phyloP scores from a whole-genome alignment of 192 early-diverging fungal genomes.

The Coemansia sp. region DNA sequence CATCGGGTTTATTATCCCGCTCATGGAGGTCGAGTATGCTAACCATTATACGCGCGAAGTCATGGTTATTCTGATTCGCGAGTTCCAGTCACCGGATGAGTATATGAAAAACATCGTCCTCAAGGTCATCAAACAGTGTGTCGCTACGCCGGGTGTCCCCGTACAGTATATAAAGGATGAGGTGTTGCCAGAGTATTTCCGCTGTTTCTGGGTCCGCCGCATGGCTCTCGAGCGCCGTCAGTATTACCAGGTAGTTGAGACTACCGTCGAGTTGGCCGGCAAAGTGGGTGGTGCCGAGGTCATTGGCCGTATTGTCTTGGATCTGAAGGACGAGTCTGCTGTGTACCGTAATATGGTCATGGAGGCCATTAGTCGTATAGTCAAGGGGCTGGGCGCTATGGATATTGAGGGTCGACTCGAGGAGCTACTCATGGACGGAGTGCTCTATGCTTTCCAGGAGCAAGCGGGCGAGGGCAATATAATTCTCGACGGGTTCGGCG shows the following conservation, averaged over 20 bases:
- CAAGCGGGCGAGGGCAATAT: slow-evolving; percentile 92
- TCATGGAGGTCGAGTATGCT: slow-evolving; percentile 96
- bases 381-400: slow-evolving; percentile 76
- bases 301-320: slow-evolving; percentile 82
- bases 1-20: slow-evolving; percentile 97
- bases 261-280: slow-evolving; percentile 93
- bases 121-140: slow-evolving; percentile 97
- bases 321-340: slow-evolving; percentile 95
- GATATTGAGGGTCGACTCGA: slow-evolving; percentile 93
- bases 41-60: slow-evolving; percentile 94
- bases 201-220: slow-evolving; percentile 96
- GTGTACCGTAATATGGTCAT: slow-evolving; percentile 97
- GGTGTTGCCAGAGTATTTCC: slow-evolving; percentile 94
- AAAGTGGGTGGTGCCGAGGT: slow-evolving; percentile 94
- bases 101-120: slow-evolving; percentile 99
- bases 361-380: slow-evolving; percentile 91
- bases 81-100: slow-evolving; percentile 97
- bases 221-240: slow-evolving; percentile 97
- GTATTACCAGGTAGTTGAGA: slow-evolving; percentile 91
- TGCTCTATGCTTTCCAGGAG: slow-evolving; percentile 98
- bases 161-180: slow-evolving; percentile 85
- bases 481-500: slow-evolving; percentile 92
- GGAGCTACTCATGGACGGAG: slow-evolving; percentile 95
- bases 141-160: slow-evolving; percentile 89
- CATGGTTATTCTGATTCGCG: slow-evolving; percentile 89